phyloP scores from a whole-genome alignment of 257 asterid genomes.

The Penstemon barbatus region DNA sequence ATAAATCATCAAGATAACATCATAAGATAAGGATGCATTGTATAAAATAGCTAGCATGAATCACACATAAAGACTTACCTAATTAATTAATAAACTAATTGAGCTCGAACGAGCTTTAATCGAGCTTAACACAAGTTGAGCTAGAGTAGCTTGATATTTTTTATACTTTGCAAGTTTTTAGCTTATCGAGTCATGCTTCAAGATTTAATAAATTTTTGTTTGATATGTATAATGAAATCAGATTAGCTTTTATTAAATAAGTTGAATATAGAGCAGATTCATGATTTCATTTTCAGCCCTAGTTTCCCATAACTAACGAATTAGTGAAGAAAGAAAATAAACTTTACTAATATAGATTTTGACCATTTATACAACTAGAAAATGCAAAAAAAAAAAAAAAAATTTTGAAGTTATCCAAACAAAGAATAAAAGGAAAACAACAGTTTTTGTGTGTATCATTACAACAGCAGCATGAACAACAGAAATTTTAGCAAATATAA shows the following conservation, averaged over 20 bases:
- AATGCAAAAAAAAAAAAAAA: background rate
- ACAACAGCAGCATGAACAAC: background rate
- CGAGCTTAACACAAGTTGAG: background rate
- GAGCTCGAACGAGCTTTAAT: background rate
- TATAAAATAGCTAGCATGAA: constrained; percentile 12
- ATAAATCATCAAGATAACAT: background rate
- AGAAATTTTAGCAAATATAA: background rate
- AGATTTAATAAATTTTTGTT: background rate
- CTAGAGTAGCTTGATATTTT: background rate
- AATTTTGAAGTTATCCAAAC: background rate
- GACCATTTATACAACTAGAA: background rate
- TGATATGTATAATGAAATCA: no score
- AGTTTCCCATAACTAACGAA: no score
- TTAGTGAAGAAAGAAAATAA: no score
- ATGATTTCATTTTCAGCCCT: no score
- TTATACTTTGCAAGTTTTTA: background rate
- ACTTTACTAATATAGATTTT: no score
- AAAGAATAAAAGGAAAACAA: background rate
- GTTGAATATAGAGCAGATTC: no score
- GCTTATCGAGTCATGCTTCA: background rate
- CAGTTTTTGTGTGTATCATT: no score
- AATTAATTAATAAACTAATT: background rate
- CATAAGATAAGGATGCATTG: background rate
- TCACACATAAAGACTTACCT: constrained; percentile 24
- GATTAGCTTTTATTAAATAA: no score